These are phyloP conservation scores for Diaporthe sp. DNA, from an alignment of 2,329 filamentous ascomycete genomes.

Conservation along the genomic window DNA sequence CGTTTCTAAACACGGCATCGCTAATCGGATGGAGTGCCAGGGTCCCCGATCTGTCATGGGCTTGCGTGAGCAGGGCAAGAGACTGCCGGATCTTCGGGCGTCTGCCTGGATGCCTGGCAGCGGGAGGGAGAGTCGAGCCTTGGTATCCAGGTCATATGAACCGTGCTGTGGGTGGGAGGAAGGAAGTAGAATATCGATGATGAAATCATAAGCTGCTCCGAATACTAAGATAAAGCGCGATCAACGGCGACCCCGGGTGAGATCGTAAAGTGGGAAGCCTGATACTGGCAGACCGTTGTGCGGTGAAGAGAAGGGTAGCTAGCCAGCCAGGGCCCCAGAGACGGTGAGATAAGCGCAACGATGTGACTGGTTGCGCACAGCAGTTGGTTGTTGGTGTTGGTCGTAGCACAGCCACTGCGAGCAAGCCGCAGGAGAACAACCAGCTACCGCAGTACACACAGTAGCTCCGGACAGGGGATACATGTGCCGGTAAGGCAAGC, in stretches of 20 bases:
- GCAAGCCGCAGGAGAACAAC: not conserved
- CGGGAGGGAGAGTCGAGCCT: slow-evolving; percentile 22
- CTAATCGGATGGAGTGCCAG: slow-evolving; percentile 24
- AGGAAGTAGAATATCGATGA: slow-evolving; percentile 38
- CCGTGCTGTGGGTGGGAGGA: slow-evolving; percentile 12
- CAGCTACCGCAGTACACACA: slow-evolving; percentile 6
- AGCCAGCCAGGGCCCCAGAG: slow-evolving; percentile 7
- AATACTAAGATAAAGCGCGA: slow-evolving; percentile 9
- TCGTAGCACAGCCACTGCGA: slow-evolving; percentile 38
- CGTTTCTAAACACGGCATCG: slow-evolving; percentile 10
- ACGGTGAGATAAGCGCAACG: slow-evolving; percentile 32
- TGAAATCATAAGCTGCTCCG: slow-evolving; percentile 32
- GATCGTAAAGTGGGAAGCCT: slow-evolving; percentile 25
- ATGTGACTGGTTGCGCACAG: slow-evolving; percentile 31
- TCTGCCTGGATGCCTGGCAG: slow-evolving; percentile 33
- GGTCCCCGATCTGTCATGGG: slow-evolving; percentile 18
- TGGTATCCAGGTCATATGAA: slow-evolving; percentile 29
- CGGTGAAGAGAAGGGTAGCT: slow-evolving; percentile 1
- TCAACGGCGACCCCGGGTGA: slow-evolving; percentile 36
- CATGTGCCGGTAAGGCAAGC: slow-evolving; percentile 8
- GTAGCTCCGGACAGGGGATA: slow-evolving; percentile 11
- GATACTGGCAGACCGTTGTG: slow-evolving; percentile 1
- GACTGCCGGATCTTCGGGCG: slow-evolving; percentile 22
- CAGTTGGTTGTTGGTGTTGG: slow-evolving; percentile 9
- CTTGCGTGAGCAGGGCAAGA: slow-evolving; percentile 17